These are phyloP conservation scores for Penicillium nucicola DNA, from an alignment of 495 filamentous ascomycete genomes.

Conservation along the genomic window DNA sequence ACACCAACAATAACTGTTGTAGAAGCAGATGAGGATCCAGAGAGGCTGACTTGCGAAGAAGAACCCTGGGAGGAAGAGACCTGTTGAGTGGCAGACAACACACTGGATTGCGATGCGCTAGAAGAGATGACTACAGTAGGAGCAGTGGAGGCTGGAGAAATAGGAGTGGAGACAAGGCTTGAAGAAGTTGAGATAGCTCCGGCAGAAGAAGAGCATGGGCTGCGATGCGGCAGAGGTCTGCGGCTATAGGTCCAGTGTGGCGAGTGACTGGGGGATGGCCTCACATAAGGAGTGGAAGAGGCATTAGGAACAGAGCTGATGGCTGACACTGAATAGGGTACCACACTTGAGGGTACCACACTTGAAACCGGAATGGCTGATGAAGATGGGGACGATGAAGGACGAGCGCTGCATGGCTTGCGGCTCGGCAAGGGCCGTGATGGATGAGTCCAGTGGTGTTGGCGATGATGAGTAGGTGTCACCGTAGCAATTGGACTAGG, in stretches of 20 bases:
- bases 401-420: neutral
- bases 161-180: neutral
- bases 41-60: too few relatives aligned
- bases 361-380: neutral
- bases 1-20: too few relatives aligned
- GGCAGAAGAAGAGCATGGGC: slow-evolving; percentile 1
- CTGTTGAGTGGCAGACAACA: too few relatives aligned
- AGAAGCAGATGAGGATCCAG: too few relatives aligned
- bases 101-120: neutral
- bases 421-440: neutral
- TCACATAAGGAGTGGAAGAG: neutral
- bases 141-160: neutral
- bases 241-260: neutral
- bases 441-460: neutral
- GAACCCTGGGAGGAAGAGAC: too few relatives aligned
- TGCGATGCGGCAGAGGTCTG: neutral
- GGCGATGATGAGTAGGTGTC: neutral
- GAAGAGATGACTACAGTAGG: neutral
- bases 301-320: neutral
- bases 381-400: neutral
- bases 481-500: neutral
- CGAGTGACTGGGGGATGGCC: neutral
- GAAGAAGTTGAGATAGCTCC: neutral
- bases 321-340: neutral
- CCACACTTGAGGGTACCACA: neutral